Conservation (phyloP, 257 asterid species). For the Verbena officinalis region DNA sequence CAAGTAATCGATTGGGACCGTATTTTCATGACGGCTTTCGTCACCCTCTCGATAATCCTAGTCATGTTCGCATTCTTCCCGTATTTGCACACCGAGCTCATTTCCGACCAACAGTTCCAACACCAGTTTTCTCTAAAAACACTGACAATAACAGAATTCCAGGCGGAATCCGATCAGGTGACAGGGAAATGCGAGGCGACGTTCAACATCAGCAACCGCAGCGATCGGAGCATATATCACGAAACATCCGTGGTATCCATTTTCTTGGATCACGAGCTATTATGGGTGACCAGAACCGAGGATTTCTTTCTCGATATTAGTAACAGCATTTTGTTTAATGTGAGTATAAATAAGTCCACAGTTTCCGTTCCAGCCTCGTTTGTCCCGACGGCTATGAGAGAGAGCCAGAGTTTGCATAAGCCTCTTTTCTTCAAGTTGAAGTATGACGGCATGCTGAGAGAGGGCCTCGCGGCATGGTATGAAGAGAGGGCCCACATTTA, state of each 20-base stretch:
- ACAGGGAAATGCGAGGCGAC: slow-evolving; percentile 41
- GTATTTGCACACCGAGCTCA: slow-evolving; percentile 35
- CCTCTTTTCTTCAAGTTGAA: slow-evolving; percentile 47
- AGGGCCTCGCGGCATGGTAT: slow-evolving; percentile 53
- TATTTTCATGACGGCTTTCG: slow-evolving; percentile 38
- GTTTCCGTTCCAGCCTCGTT: slow-evolving; percentile 52
- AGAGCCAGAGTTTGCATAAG: slow-evolving; percentile 43
- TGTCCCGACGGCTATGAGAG: slow-evolving; percentile 45
- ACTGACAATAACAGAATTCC: slow-evolving; percentile 40
- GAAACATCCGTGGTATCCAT: slow-evolving; percentile 49
- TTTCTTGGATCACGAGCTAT: slow-evolving; percentile 51
- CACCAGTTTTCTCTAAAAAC: slow-evolving; percentile 37
- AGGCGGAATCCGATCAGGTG: slow-evolving; percentile 32
- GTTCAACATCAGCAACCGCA: slow-evolving; percentile 43
- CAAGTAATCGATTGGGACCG: slow-evolving; percentile 51
- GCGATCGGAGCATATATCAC: slow-evolving; percentile 45
- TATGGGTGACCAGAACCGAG: slow-evolving; percentile 46
- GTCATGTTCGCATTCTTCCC: slow-evolving; percentile 47
- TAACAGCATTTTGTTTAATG: slow-evolving; percentile 32
- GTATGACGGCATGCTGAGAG: slow-evolving; percentile 54
- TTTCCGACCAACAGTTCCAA: slow-evolving; percentile 32
- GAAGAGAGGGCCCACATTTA: slow-evolving; percentile 46
- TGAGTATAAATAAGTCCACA: slow-evolving; percentile 34
- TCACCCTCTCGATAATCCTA: slow-evolving; percentile 38
- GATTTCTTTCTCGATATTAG: slow-evolving; percentile 43